Conservation (phyloP, 805 yeast species). For the Metschnikowia cubensis region DNA sequence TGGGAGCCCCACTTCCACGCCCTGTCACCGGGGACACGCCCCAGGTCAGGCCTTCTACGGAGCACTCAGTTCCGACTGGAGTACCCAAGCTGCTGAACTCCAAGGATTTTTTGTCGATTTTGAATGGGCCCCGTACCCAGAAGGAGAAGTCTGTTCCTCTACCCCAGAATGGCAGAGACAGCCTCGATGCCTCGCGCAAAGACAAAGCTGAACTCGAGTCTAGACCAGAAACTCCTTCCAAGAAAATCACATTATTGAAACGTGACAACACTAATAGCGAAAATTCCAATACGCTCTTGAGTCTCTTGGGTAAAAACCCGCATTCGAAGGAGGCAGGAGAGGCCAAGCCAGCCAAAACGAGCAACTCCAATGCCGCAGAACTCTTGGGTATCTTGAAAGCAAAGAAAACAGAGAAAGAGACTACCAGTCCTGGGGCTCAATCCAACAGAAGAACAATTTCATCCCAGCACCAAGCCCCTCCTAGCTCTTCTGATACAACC, state of each 20-base stretch:
- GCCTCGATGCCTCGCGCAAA: not conserved
- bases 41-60: not conserved
- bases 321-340: conserved; percentile 3
- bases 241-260: conserved; percentile 16
- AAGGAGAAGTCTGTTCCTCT: not conserved
- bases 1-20: conserved; percentile 1
- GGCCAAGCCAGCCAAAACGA: conserved; percentile 1
- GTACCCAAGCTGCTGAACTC: not conserved
- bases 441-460: not conserved
- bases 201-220: not conserved
- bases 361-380: conserved; percentile 10
- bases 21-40: not conserved
- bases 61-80: not conserved
- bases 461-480: not conserved
- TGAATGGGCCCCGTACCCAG: conserved; percentile 4
- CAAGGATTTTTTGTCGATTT: conserved; percentile 9
- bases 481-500: not conserved
- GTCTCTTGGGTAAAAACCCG: conserved; percentile 15
- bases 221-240: conserved; percentile 11
- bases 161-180: not conserved
- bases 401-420: not conserved
- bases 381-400: conserved; percentile 18
- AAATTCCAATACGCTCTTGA: conserved; percentile 16
- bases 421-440: not conserved
- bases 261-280: conserved; percentile 11